Base-by-base conservation (phyloP, 2,329 filamentous ascomycete genomes). In the Macroventuria anomochaeta region DNA sequence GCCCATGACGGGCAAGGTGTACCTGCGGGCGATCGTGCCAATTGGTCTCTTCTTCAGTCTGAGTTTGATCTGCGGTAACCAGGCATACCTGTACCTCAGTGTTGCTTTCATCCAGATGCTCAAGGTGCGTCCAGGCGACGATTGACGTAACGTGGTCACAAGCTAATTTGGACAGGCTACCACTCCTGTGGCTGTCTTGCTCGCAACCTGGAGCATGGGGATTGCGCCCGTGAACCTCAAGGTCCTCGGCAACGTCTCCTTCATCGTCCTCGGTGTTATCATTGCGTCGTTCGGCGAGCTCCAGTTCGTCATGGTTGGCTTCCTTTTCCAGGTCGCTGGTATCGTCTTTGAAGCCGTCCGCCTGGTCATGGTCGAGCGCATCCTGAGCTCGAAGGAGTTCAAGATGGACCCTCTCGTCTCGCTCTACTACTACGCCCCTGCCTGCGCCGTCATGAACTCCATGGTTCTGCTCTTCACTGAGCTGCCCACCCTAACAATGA, bases 31-130 rank as follows among this genome's bases (percentile, higher is more conserved):
- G 37, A 96, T 97, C 65, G 88, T 97, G 31, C 93, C 93, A 51
- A 97, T 97, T 69, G 93, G 93, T 63, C 78, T 96, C 73, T 96
- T 96, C 81, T 97, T 97, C 86, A 95, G 90, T 74, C 81, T 97
- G 81, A 95, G 89, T 77, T 84, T 97, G 81, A 97, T 97, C 74
- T 97, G 92, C 78, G 92, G 93, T 72, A 97, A 97, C 81, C 79
- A 96, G 78, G 92, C 93, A 67, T 97, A 97, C 75, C 85, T 97
- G 49, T 96, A 97, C 78, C 85, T 97, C 57, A 95, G 89, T 64
- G 93, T 97, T 54, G 90, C 93, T 56, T 97, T 97, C 77, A 97
- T 97, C 71, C 93, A 97, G 83, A 97, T 97, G 93, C 87, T 97
- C 76, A 97, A 97, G 89, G 89, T 91, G 65, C 31, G 74, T 64